These are phyloP conservation scores for Podospora tetraspora DNA, from an alignment of 495 filamentous ascomycete genomes.

Conservation along the genomic window DNA sequence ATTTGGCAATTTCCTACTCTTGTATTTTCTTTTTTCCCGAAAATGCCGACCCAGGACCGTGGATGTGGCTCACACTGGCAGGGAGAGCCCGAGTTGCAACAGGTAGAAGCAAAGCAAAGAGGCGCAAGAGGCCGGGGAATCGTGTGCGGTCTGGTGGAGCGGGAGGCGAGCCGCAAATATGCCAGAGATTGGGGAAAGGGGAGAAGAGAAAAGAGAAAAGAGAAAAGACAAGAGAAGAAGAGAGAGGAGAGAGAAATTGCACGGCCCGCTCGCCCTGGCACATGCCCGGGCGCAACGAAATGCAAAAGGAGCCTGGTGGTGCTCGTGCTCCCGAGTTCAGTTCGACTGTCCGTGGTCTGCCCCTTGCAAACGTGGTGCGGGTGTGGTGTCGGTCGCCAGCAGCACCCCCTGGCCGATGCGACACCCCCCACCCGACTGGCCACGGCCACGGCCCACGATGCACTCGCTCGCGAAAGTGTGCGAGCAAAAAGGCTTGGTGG, in stretches of 20 bases:
- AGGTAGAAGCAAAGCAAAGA: slow-evolving; percentile 6
- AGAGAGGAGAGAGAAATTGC: not conserved
- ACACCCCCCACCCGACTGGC: not conserved
- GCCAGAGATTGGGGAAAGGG: not conserved
- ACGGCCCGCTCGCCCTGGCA: not conserved
- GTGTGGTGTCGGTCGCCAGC: not conserved
- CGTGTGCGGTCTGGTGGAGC: not conserved
- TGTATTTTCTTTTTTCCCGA: slow-evolving; percentile 17
- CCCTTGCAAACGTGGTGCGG: not conserved
- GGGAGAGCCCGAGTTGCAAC: slow-evolving; percentile 7
- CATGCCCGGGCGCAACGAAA: not conserved
- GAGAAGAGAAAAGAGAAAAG: too few relatives aligned
- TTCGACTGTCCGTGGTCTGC: not conserved
- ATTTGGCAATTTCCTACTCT: slow-evolving; percentile 21
- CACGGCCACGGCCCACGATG: not conserved
- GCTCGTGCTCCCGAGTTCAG: not conserved
- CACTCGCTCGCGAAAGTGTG: not conserved
- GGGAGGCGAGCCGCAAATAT: slow-evolving; percentile 2
- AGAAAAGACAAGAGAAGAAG: too few relatives aligned
- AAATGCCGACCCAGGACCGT: slow-evolving; percentile 8
- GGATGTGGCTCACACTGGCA: slow-evolving; percentile 20
- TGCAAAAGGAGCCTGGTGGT: not conserved
- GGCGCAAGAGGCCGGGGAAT: slow-evolving; percentile 1
- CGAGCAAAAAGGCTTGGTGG: too few relatives aligned
- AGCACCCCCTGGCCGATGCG: not conserved